Evolutionary conservation across 2,329 filamentous ascomycete genomes (phyloP).

Genomic region (Tolypocladium pustulatum): DNA sequence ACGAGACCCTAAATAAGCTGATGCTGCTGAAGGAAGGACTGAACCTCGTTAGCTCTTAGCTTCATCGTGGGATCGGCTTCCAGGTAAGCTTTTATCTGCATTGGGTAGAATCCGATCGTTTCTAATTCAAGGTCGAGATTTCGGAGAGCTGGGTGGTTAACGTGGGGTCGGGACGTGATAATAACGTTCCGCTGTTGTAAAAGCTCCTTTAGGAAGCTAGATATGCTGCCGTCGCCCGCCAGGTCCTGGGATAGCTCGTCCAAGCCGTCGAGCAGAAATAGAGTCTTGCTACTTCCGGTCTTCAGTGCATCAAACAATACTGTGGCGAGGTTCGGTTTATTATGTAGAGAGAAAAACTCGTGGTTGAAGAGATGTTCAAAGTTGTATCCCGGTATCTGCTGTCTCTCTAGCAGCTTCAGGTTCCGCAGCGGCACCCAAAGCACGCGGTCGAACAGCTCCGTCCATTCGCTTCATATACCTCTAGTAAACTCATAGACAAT

Average conservation of each 20-base stretch:
- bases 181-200: slow-evolving; percentile 24
- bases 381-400: slow-evolving; percentile 7
- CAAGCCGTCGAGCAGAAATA: slow-evolving; percentile 32
- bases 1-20: slow-evolving; percentile 22
- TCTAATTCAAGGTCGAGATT: slow-evolving; percentile 25
- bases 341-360: slow-evolving; percentile 19
- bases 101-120: slow-evolving; percentile 25
- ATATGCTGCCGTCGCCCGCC: slow-evolving; percentile 4
- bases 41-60: slow-evolving; percentile 12
- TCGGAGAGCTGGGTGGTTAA: slow-evolving; percentile 3
- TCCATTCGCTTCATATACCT: slow-evolving; percentile 2
- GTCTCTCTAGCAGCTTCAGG: slow-evolving; percentile 19
- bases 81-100: slow-evolving; percentile 24
- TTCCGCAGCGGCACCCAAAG: slow-evolving; percentile 28
- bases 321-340: too few species aligned
- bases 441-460: slow-evolving; percentile 20
- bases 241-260: slow-evolving; percentile 26
- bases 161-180: slow-evolving; percentile 27
- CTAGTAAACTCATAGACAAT: slow-evolving; percentile 23
- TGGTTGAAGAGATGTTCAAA: slow-evolving; percentile 13
- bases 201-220: slow-evolving; percentile 15
- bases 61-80: slow-evolving; percentile 1
- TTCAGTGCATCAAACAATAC: slow-evolving; percentile 7
- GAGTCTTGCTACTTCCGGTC: slow-evolving; percentile 10
- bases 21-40: slow-evolving; percentile 20